Base-by-base conservation (phyloP, 2,329 filamentous ascomycete species). In the Apiospora sp. region DNA sequence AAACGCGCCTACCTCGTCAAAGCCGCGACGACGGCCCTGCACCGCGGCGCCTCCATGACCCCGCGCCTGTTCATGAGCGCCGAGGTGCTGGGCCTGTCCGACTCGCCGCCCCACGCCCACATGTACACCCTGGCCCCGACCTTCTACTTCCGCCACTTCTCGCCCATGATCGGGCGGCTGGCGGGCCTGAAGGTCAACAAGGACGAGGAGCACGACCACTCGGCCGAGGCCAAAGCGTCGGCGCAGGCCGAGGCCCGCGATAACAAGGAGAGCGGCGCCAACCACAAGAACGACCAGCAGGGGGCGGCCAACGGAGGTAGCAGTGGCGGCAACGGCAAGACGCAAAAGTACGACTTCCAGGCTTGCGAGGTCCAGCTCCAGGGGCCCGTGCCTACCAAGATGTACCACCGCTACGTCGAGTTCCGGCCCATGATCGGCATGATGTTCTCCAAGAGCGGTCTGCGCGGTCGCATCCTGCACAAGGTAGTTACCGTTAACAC, bases 361-460 rank as follows among this genome's bases (percentile, higher is more conserved):
- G 94, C 96, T 51, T 95, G 94, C 80, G 93, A 98, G 81, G 91
- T 98, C 78, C 96, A 98, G 81, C 88, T 98, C 10, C 87, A 89
- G 67, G 96, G 96, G 0, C 96, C 96, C 0, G 92, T 96, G 0
- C 95, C 96, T 0, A 85, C 90, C 2, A 86, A 91, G 74, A 86
- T 98, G 46, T 98, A 98, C 81, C 95, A 98, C 81, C 93, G 95
- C 76, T 98, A 93, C 79, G 95, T 98, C 72, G 95, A 97, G 81
- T 98, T 98, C 83, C 93, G 91, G 72, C 95, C 95, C 37, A 94
- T 98, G 79, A 93, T 98, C 71, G 94, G 93, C 69, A 90, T 91
- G 75, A 97, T 98, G 91, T 98, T 98, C 83, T 92, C 91, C 1
- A 90, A 90, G 13, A 89, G 90, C 41, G 95, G 95, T 70, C 78